A percentile compares a stretch with the other conserved stretches of the same genome.
These are phyloP conservation scores for Solanum hybrid DNA, from an alignment of 305 asterid genomes.

Conservation along the genomic window DNA sequence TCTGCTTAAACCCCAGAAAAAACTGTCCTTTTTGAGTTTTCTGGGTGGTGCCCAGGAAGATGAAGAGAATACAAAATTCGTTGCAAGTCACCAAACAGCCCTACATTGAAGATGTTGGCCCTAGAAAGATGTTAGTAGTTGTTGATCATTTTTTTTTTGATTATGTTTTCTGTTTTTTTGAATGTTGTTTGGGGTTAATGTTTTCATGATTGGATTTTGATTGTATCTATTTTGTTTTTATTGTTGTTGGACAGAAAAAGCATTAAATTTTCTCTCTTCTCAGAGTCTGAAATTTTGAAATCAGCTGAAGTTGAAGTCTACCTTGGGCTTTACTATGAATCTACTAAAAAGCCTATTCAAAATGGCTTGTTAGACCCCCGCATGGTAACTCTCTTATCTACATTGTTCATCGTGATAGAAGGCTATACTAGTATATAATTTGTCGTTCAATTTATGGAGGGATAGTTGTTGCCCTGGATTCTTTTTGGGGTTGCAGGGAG, in stretches of 20 bases:
- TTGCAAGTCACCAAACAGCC: constrained; percentile 58
- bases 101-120: constrained; percentile 76
- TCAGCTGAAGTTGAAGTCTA: constrained; percentile 62
- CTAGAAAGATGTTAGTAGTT: constrained; percentile 52
- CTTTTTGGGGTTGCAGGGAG: neutral
- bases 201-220: neutral
- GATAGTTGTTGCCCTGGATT: neutral
- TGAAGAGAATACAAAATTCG: constrained; percentile 28
- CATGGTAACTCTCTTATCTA: constrained; percentile 44
- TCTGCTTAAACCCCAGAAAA: neutral
- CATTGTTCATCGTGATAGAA: neutral
- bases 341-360: constrained; percentile 28
- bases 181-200: neutral
- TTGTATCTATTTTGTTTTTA: neutral
- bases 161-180: neutral
- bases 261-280: constrained; percentile 55
- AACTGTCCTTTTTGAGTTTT: neutral
- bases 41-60: constrained; percentile 11
- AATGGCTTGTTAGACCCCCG: constrained; percentile 72
- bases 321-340: constrained; percentile 51
- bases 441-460: neutral
- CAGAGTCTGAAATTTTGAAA: constrained; percentile 57
- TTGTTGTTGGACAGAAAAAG: constrained; percentile 47
- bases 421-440: neutral
- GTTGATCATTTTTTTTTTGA: neutral